Base-by-base conservation (phyloP, 805 yeast species). In the Metschnikowia santaceciliae region DNA sequence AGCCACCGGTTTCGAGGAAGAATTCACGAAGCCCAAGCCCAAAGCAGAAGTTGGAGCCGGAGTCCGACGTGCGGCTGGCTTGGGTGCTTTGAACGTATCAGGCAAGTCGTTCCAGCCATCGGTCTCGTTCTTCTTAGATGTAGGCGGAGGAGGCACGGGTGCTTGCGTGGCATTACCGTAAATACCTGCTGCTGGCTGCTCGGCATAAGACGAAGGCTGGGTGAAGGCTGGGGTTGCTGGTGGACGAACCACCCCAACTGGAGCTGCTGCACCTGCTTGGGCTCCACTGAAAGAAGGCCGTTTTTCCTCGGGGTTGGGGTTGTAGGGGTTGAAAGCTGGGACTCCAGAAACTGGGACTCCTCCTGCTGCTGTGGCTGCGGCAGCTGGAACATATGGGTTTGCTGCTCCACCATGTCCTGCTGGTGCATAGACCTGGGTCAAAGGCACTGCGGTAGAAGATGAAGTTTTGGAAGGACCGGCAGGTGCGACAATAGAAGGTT, bases 21-120 rank as follows among this genome's bases (percentile, higher is more conserved):
- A 34, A 11, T 23, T 17, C 13, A 15, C 34, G 19, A 44, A 34
- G 11, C 26, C 47, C 7, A 51, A 52, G 4, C 50, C 48, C 26
- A 44, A 47, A 4, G 58, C 64, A 14, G 66, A 69, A 15, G 74
- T 70, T 6, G 79, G 69, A 15, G 82, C 73, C 19, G 80, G 76
- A 32, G 77, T 70, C 36, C 77, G 71, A 47, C 78, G 77, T 7
- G 54, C 38, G 4, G 61, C 45, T 8, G 76, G 66, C 30, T 68
- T 62, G 15, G 53, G 15, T 1, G 71, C 62, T 54, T 66, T 67
- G 68, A 77, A 77, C 8, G 75, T 68, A 10, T 79, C 75, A 46
- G 90, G 89, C 53, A 84, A 68, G 61, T 83, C 88, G 59, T 83
- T 84, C 89, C 90, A 84, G 3, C 88, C 89, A 36, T 83, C 88